phyloP scores from a whole-genome alignment of 2,329 filamentous ascomycete species.

The Trichocomaceae sp. region DNA sequence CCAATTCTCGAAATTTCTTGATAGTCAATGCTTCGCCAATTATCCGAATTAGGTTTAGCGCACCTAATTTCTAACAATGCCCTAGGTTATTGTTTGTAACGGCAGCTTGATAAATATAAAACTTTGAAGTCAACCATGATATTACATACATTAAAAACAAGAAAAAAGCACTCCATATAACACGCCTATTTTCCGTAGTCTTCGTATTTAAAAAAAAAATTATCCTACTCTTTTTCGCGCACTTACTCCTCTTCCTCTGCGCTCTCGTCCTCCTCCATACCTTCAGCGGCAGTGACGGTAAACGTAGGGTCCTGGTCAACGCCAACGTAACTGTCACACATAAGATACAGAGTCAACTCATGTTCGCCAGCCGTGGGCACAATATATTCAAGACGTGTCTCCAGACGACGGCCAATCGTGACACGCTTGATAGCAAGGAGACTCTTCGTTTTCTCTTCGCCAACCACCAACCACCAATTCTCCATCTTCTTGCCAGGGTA shows the following conservation, averaged over 20 bases:
- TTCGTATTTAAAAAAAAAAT: not conserved
- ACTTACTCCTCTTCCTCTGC: constrained; percentile 63
- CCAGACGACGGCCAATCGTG: constrained; percentile 71
- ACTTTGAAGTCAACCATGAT: not conserved
- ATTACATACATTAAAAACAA: constrained; percentile 1
- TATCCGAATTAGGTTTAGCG: too few relatives aligned
- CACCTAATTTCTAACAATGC: too few relatives aligned
- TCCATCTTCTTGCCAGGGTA: constrained; percentile 89
- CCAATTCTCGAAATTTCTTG: too few relatives aligned
- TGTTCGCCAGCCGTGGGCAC: constrained; percentile 81
- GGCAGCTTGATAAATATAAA: not conserved
- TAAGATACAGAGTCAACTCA: constrained; percentile 83
- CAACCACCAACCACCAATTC: constrained; percentile 97
- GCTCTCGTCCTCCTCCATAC: constrained; percentile 89
- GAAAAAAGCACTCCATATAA: not conserved
- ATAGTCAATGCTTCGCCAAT: too few relatives aligned
- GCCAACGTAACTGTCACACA: constrained; percentile 95
- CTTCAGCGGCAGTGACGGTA: constrained; percentile 75
- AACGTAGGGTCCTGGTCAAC: constrained; percentile 95
- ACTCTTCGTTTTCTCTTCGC: constrained; percentile 81
- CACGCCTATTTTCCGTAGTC: not conserved
- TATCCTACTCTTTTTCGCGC: not conserved
- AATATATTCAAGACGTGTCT: constrained; percentile 78
- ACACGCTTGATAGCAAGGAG: constrained; percentile 91
- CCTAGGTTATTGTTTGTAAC: not conserved